These are phyloP conservation scores for Macrolepiota dolichaula DNA, from an alignment of 768 basidiomycete species.

Conservation along the genomic window DNA sequence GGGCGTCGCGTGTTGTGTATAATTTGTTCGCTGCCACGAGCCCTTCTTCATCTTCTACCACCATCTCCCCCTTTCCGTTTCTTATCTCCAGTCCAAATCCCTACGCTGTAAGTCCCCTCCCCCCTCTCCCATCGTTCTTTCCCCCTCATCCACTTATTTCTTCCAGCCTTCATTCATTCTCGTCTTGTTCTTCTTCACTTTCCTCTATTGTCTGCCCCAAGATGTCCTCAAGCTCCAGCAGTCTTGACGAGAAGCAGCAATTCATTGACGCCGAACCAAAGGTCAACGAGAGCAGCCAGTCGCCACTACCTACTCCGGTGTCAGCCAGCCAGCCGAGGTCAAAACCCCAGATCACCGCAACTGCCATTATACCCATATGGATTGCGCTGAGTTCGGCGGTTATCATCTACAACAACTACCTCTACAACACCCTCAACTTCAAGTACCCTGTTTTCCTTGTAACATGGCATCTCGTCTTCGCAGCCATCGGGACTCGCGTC, in stretches of 20 bases:
- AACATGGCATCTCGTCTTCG: slow-evolving; percentile 79
- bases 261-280: slow-evolving; percentile 13
- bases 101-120: not conserved
- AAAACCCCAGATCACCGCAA: slow-evolving; percentile 57
- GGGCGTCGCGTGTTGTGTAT: slow-evolving; percentile 2
- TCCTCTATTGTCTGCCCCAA: not conserved
- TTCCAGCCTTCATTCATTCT: not conserved
- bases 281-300: slow-evolving; percentile 14
- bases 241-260: slow-evolving; percentile 25
- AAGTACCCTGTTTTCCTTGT: slow-evolving; percentile 91
- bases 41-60: not conserved
- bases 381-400: slow-evolving; percentile 85
- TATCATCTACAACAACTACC: slow-evolving; percentile 94
- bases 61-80: not conserved
- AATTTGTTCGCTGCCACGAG: not conserved
- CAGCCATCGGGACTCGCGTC: slow-evolving; percentile 82
- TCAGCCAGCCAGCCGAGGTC: slow-evolving; percentile 30
- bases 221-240: slow-evolving; percentile 12
- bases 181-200: not conserved
- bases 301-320: slow-evolving; percentile 57
- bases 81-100: slow-evolving; percentile 1
- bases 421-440: slow-evolving; percentile 82
- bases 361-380: slow-evolving; percentile 87
- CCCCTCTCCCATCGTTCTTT: not conserved
- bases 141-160: not conserved